Evolutionary conservation across 345 rosid species (phyloP), one percentile per base, ranked within the genome.

Genomic region (Trapa bicornis): DNA sequence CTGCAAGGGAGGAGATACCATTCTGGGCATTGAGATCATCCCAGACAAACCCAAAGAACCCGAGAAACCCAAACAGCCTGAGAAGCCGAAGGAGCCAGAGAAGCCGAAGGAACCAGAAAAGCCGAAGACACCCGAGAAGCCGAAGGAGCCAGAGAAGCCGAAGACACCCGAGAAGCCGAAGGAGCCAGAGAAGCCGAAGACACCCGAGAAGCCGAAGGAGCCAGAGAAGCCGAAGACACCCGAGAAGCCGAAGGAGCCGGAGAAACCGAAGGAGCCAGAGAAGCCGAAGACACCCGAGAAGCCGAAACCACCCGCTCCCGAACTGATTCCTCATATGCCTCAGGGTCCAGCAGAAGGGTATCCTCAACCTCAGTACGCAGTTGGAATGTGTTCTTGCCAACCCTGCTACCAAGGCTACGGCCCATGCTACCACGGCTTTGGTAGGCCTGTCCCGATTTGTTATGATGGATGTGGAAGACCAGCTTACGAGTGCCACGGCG

Each of bases 401-500:
- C 38, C 71, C 35, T 68, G 38, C 33, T 58, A 39, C 12, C 14
- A 16, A 50, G 63, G 63, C 32, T 68, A 36, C 8, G 68, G 58
- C 22, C 37, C 32, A 14, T 68, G 12, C 29, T 57, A 47, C 63
- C 62, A 65, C 13, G 2, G 16, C 17, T 13, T 37, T 37, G 48
- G 63, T 2, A 70, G 60, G 57, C 73, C 66, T 35, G 11, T 36
- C 7, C 67, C 7, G 1, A 61, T 69, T 66, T 69, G 66, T 41
- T 43, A 14, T 47, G 72, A 69, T 37, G 72, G 72, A 1, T 69
- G 57, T 14, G 66, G 66, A 47, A 69, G 65, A 16, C 72, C 13
- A 0, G 58, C 58, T 1, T 61, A 61, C 6, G 58, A 61, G 37
- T 69, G 72, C 16, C 52, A 88, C 84, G 87, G 86, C 0, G 76